Evolutionary conservation across 2,329 filamentous ascomycete genomes (phyloP).

Genomic region (Leptographium wingfieldii): DNA sequence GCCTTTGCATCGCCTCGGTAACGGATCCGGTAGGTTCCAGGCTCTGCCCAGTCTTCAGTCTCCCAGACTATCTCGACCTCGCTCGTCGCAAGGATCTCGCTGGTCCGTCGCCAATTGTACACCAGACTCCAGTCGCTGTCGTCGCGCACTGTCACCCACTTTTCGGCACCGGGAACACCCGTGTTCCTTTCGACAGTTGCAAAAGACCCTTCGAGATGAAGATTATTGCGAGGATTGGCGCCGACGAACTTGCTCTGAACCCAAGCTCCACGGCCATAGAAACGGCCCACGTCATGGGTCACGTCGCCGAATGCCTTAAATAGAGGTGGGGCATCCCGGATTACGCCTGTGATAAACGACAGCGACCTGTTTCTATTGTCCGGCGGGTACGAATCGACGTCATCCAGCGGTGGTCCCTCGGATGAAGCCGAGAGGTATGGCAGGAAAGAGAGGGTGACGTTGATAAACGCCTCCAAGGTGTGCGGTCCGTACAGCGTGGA

Average conservation of each 20-base stretch:
- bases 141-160: slow-evolving; percentile 55
- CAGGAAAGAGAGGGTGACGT: slow-evolving; percentile 59
- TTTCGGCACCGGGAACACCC: background rate
- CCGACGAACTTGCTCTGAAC: slow-evolving; percentile 64
- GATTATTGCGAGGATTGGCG: slow-evolving; percentile 82
- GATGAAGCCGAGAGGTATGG: slow-evolving; percentile 46
- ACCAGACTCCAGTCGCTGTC: slow-evolving; percentile 78
- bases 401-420: slow-evolving; percentile 21
- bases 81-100: slow-evolving; percentile 57
- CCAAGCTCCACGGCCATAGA: slow-evolving; percentile 40
- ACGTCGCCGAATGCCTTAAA: slow-evolving; percentile 61
- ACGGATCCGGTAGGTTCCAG: slow-evolving; percentile 62
- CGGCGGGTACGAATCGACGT: slow-evolving; percentile 51
- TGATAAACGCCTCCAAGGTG: slow-evolving; percentile 77
- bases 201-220: slow-evolving; percentile 66
- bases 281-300: slow-evolving; percentile 35
- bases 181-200: slow-evolving; percentile 58
- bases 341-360: slow-evolving; percentile 66
- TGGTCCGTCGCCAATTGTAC: slow-evolving; percentile 66
- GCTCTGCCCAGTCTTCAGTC: slow-evolving; percentile 44
- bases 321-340: slow-evolving; percentile 54
- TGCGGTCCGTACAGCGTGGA: slow-evolving; percentile 78
- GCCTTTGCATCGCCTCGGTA: slow-evolving; percentile 80
- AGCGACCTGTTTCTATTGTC: slow-evolving; percentile 65
- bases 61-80: slow-evolving; percentile 75